Conservation (phyloP, 495 filamentous ascomycete species). For the Hyaloscypha finlandica region DNA sequence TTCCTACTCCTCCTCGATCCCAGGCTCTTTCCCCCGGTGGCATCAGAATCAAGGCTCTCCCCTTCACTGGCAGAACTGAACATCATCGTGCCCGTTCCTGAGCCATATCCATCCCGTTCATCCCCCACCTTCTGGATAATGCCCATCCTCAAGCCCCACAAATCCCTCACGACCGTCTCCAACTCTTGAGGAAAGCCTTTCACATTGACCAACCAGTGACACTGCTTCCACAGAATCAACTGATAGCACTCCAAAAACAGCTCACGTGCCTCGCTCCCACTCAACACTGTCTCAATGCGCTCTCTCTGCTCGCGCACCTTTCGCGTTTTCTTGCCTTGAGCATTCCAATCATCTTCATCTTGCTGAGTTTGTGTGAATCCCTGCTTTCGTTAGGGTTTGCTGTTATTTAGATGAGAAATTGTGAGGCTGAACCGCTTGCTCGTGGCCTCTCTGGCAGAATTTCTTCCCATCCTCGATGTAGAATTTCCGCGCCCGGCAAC, state of each 20-base stretch:
- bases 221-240: conserved; percentile 79
- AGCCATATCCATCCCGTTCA: conserved; percentile 61
- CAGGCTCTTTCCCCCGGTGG: conserved; percentile 22
- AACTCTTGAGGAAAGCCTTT: conserved; percentile 60
- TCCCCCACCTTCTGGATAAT: conserved; percentile 23
- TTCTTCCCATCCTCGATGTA: conserved; percentile 65
- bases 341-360: conserved; percentile 76
- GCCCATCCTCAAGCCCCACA: conserved; percentile 51
- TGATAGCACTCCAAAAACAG: conserved; percentile 86
- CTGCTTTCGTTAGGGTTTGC: conserved; percentile 27
- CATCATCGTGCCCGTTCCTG: conserved; percentile 39
- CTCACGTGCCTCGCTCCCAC: conserved; percentile 65
- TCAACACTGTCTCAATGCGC: conserved; percentile 46
- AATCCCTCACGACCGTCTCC: conserved; percentile 50
- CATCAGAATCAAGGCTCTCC: conserved; percentile 25
- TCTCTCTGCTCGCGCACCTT: conserved; percentile 55
- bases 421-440: conserved; percentile 48
- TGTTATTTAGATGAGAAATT: background rate
- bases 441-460: conserved; percentile 68
- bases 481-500: conserved; percentile 62
- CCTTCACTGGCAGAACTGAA: conserved; percentile 26
- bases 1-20: conserved; percentile 29
- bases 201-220: conserved; percentile 59
- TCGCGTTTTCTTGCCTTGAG: conserved; percentile 59
- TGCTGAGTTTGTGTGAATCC: conserved; percentile 60